These are phyloP conservation scores for Juncus effusus DNA, from an alignment of 176 grass and related monocot species.

Conservation along the genomic window DNA sequence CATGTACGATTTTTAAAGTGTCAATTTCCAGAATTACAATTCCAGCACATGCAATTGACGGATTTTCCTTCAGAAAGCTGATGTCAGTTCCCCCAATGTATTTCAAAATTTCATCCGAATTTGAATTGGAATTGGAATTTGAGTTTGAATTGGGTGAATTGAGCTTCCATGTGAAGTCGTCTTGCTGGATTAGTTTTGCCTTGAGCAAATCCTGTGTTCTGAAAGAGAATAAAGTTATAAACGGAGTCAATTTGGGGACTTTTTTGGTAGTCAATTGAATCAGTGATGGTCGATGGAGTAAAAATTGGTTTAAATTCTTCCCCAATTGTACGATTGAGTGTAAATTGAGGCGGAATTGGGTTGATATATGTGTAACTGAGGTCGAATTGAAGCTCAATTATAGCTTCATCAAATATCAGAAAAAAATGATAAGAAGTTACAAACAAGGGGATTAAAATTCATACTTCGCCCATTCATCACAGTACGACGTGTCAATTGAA, in stretches of 20 bases:
- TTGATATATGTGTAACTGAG: background rate
- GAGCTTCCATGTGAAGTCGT: conserved; percentile 59
- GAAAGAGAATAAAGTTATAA: conserved; percentile 13
- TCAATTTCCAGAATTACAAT: conserved; percentile 57
- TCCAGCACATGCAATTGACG: conserved; percentile 54
- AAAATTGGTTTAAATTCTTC: background rate
- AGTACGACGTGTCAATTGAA: background rate
- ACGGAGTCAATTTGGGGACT: background rate
- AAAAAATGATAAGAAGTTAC: background rate
- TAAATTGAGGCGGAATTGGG: background rate
- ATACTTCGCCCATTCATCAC: conserved; percentile 22
- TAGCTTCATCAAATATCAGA: background rate
- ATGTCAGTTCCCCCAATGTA: conserved; percentile 81
- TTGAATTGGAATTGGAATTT: background rate
- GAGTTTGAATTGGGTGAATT: conserved; percentile 32
- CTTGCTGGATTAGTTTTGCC: conserved; percentile 47
- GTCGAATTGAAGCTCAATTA: background rate
- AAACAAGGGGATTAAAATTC: background rate
- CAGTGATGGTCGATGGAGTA: background rate
- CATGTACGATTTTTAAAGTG: conserved; percentile 64
- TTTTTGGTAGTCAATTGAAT: background rate
- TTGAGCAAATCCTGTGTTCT: conserved; percentile 75
- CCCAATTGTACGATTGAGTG: background rate
- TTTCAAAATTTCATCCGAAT: conserved; percentile 31
- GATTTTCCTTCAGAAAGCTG: conserved; percentile 76